Percentiles rank a stretch among this genome's conserved stretches.
phyloP scores from a whole-genome alignment of 2,329 filamentous ascomycete species.

The Ascocoryne sarcoides region DNA sequence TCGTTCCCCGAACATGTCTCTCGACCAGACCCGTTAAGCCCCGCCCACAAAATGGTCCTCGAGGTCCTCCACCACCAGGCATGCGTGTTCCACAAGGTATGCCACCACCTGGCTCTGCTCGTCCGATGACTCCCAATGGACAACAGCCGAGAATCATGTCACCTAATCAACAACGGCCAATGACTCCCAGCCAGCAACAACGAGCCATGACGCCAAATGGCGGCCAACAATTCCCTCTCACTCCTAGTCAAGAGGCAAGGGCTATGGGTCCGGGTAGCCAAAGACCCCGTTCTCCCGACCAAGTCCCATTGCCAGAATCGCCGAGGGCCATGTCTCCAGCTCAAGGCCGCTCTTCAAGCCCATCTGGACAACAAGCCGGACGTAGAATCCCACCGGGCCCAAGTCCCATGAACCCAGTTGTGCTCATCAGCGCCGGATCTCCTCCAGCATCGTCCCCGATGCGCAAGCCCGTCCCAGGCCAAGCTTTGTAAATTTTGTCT shows the following conservation, averaged over 20 bases:
- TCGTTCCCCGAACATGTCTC: slow-evolving; percentile 86
- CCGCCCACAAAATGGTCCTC: slow-evolving; percentile 26
- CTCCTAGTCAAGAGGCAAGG: slow-evolving; percentile 2
- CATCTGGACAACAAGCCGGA: slow-evolving; percentile 18
- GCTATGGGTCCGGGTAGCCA: slow-evolving; percentile 3
- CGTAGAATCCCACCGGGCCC: slow-evolving; percentile 19
- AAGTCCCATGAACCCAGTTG: slow-evolving; percentile 20
- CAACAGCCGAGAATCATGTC: slow-evolving; percentile 14
- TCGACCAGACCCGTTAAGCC: slow-evolving; percentile 75
- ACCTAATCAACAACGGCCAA: slow-evolving; percentile 13
- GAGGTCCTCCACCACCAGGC: slow-evolving; percentile 17
- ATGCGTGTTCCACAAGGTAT: slow-evolving; percentile 17
- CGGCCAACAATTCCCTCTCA: slow-evolving; percentile 3
- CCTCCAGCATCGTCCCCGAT: slow-evolving; percentile 9
- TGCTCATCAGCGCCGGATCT: slow-evolving; percentile 8
- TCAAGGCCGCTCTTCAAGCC: slow-evolving; percentile 16
- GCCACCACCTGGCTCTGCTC: slow-evolving; percentile 11
- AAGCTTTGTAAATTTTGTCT: slow-evolving; percentile 21
- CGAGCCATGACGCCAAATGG: slow-evolving; percentile 9
- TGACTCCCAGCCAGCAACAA: slow-evolving; percentile 17
- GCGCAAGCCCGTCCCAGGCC: slow-evolving; percentile 27
- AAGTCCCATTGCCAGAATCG: not conserved
- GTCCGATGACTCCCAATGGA: slow-evolving; percentile 15
- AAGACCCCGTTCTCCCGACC: not conserved
- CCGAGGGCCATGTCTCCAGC: not conserved